Percentiles rank a stretch among this genome's conserved stretches.
phyloP scores from a whole-genome alignment of 495 filamentous ascomycete species.

The Penicillium waksmanii region DNA sequence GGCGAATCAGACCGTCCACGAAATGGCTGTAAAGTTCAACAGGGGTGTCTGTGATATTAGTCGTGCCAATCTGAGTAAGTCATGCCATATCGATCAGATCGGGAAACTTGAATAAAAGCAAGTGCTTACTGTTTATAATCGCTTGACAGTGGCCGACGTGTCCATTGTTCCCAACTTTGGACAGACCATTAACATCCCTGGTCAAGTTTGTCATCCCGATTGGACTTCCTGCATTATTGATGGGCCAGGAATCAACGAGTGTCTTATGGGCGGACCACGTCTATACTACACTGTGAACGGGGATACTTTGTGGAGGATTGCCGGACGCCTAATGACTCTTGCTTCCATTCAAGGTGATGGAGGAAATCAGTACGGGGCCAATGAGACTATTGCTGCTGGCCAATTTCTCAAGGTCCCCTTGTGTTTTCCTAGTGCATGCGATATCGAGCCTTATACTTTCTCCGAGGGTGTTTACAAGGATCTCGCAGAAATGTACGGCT shows the following conservation, averaged over 20 bases:
- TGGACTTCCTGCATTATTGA: slow-evolving; percentile 16
- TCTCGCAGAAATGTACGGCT: slow-evolving; percentile 20
- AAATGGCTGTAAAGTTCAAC: slow-evolving; percentile 12
- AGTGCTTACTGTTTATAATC: not conserved
- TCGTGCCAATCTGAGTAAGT: slow-evolving; percentile 17
- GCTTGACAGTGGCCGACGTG: slow-evolving; percentile 16
- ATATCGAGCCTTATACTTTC: slow-evolving; percentile 16
- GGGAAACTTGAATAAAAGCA: not conserved
- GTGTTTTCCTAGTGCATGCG: slow-evolving; percentile 22
- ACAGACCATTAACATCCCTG: slow-evolving; percentile 15
- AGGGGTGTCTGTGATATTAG: slow-evolving; percentile 23
- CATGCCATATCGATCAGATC: not conserved
- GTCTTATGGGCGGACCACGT: slow-evolving; percentile 19
- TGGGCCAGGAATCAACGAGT: slow-evolving; percentile 4
- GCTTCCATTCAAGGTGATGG: slow-evolving; percentile 9
- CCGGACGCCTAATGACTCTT: slow-evolving; percentile 12
- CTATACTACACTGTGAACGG: slow-evolving; percentile 24
- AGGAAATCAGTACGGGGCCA: not conserved
- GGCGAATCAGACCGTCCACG: slow-evolving; percentile 14
- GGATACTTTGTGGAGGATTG: slow-evolving; percentile 17
- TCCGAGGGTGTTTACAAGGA: slow-evolving; percentile 28
- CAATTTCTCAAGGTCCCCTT: slow-evolving; percentile 24
- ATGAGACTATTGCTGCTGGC: not conserved
- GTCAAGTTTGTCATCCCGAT: slow-evolving; percentile 18
- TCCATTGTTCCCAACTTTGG: slow-evolving; percentile 11